Evolutionary conservation across 2,329 filamentous ascomycete species (phyloP).

Genomic region (Acarospora socialis): DNA sequence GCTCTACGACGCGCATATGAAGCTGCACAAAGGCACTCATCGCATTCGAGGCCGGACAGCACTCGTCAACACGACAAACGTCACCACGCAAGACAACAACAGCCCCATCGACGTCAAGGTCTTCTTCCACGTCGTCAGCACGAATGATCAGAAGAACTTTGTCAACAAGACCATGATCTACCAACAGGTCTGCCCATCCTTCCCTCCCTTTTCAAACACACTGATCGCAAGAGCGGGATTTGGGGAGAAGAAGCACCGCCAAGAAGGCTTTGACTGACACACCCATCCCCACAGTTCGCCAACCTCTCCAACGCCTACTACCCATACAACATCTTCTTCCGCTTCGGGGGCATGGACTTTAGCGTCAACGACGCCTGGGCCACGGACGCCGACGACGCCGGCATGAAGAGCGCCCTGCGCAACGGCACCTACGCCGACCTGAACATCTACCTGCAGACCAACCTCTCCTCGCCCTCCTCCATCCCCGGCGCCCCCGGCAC

Average conservation of each 20-base stretch:
- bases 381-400: slow-evolving; percentile 31
- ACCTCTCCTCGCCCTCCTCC: slow-evolving; percentile 26
- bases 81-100: background rate
- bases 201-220: background rate
- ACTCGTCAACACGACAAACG: background rate
- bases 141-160: slow-evolving; percentile 16
- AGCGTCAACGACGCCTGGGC: slow-evolving; percentile 43
- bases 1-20: background rate
- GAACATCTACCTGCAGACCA: slow-evolving; percentile 47
- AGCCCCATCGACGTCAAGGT: slow-evolving; percentile 24
- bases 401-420: slow-evolving; percentile 40
- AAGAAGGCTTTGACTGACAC: slow-evolving; percentile 5
- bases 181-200: slow-evolving; percentile 20
- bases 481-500: slow-evolving; percentile 18
- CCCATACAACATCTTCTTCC: slow-evolving; percentile 34
- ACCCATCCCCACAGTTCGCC: slow-evolving; percentile 16
- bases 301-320: slow-evolving; percentile 33
- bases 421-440: slow-evolving; percentile 39
- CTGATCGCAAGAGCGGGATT: too few relatives aligned
- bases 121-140: slow-evolving; percentile 30
- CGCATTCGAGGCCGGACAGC: too few relatives aligned
- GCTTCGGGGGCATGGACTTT: slow-evolving; percentile 33
- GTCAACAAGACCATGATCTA: slow-evolving; percentile 23
- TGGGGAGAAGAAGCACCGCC: too few relatives aligned
- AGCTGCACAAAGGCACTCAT: too few relatives aligned